Percentiles rank a stretch among this genome's conserved stretches.
Conservation (phyloP, 2,329 filamentous ascomycete genomes). For the Grosmannia penicillata region DNA sequence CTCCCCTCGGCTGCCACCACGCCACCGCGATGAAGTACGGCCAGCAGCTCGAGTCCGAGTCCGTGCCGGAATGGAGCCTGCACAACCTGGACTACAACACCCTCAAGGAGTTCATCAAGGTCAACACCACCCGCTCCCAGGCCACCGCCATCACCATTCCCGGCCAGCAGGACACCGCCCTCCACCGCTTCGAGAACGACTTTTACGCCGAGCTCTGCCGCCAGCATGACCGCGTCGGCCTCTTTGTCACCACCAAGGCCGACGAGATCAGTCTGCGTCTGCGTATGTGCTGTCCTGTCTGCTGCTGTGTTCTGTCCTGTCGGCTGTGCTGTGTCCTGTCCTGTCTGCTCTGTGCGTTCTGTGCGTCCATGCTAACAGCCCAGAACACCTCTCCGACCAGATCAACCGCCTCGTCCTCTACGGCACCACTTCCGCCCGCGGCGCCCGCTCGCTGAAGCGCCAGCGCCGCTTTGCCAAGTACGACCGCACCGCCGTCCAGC, state of each 20-base stretch:
- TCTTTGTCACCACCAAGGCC: slow-evolving; percentile 68
- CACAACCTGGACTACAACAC: slow-evolving; percentile 86
- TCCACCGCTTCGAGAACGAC: slow-evolving; percentile 52
- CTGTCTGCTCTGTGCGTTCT: slow-evolving; percentile 1
- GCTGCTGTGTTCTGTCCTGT: background rate
- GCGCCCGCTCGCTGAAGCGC: slow-evolving; percentile 26
- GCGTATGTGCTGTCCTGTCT: slow-evolving; percentile 27
- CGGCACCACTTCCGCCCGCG: slow-evolving; percentile 19
- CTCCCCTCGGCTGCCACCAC: no score
- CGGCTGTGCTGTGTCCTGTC: background rate
- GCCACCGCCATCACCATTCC: slow-evolving; percentile 60
- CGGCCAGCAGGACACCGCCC: slow-evolving; percentile 44
- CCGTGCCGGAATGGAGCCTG: slow-evolving; percentile 69
- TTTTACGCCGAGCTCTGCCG: slow-evolving; percentile 56
- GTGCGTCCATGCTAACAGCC: background rate
- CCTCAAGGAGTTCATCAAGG: slow-evolving; percentile 72
- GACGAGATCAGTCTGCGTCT: slow-evolving; percentile 61
- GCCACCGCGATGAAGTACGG: slow-evolving; percentile 81
- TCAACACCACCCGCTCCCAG: slow-evolving; percentile 57
- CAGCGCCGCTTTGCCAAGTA: slow-evolving; percentile 39
- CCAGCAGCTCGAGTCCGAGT: slow-evolving; percentile 56
- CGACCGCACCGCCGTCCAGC: slow-evolving; percentile 36
- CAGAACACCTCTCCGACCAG: slow-evolving; percentile 33
- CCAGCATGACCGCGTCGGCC: slow-evolving; percentile 62
- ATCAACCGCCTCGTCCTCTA: slow-evolving; percentile 32